phyloP scores from a whole-genome alignment of 768 basidiomycete species.

The Amanita pseudoporphyria region DNA sequence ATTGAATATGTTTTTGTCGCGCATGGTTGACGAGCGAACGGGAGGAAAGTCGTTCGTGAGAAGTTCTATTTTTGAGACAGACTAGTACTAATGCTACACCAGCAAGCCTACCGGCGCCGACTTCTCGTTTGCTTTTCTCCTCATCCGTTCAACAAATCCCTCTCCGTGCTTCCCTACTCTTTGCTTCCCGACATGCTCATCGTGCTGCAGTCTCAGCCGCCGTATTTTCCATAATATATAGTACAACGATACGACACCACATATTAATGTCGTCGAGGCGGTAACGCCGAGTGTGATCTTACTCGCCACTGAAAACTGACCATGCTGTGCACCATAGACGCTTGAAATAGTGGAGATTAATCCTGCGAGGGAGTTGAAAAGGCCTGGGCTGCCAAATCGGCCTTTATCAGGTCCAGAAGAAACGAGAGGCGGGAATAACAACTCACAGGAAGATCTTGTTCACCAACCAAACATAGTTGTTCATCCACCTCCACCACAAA shows the following conservation, averaged over 20 bases:
- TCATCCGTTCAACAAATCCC: constrained; percentile 22
- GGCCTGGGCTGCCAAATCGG: constrained; percentile 36
- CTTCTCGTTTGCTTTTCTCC: constrained; percentile 9
- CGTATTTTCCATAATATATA: constrained; percentile 38
- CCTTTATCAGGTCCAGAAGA: background rate
- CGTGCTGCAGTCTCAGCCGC: constrained; percentile 33
- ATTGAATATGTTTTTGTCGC: constrained; percentile 27
- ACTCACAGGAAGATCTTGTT: constrained; percentile 49
- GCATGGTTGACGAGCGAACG: constrained; percentile 21
- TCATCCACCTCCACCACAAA: constrained; percentile 51
- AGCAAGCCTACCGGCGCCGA: background rate
- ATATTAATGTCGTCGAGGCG: constrained; percentile 25
- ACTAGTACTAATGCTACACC: background rate
- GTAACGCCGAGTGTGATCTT: constrained; percentile 42
- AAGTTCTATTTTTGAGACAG: background rate
- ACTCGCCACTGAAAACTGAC: constrained; percentile 31
- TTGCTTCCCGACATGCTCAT: constrained; percentile 30
- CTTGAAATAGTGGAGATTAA: constrained; percentile 44
- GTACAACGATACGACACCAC: constrained; percentile 28
- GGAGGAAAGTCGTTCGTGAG: constrained; percentile 6
- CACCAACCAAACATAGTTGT: constrained; percentile 49
- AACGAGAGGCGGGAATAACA: background rate
- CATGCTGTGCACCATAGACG: constrained; percentile 39
- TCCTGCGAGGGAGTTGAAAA: constrained; percentile 47
- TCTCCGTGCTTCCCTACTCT: constrained; percentile 34